Evolutionary conservation across 2,329 filamentous ascomycete genomes (phyloP).

Genomic region (Aspergillus jensenii): DNA sequence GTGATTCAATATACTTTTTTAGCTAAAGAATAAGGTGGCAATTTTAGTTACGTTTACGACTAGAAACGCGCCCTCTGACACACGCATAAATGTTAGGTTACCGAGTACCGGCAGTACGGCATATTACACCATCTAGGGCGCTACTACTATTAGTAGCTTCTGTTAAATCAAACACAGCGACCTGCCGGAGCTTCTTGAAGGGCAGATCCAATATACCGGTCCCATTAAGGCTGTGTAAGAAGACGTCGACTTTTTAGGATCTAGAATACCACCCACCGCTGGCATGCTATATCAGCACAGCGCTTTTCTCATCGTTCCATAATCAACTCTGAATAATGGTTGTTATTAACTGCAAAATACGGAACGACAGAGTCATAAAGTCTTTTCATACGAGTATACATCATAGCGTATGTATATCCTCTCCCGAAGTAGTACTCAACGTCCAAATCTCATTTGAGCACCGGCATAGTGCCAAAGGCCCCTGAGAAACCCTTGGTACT

Average conservation of each 20-base stretch:
- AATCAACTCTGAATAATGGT: neutral
- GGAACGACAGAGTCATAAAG: neutral
- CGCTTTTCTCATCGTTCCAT: neutral
- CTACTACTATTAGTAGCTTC: too few species aligned
- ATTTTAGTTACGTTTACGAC: too few species aligned
- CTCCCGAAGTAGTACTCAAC: conserved; percentile 36
- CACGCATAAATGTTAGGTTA: too few species aligned
- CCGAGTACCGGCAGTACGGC: too few species aligned
- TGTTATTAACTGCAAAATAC: neutral
- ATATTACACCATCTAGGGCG: too few species aligned
- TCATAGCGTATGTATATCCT: neutral
- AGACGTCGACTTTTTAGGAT: too few species aligned
- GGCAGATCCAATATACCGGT: too few species aligned
- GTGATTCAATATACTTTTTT: neutral
- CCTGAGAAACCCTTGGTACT: conserved; percentile 89
- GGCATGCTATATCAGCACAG: neutral
- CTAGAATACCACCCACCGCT: too few species aligned
- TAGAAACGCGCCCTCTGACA: too few species aligned
- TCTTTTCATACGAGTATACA: neutral
- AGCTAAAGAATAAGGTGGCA: neutral
- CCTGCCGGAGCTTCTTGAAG: neutral
- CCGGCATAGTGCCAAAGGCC: conserved; percentile 80
- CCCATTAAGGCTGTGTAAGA: too few species aligned
- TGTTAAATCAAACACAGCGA: too few species aligned
- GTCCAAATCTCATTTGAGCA: conserved; percentile 83